Evolutionary conservation across 352 stramenopile genomes (phyloP).

Genomic region (Phytophthora agathidicida): DNA sequence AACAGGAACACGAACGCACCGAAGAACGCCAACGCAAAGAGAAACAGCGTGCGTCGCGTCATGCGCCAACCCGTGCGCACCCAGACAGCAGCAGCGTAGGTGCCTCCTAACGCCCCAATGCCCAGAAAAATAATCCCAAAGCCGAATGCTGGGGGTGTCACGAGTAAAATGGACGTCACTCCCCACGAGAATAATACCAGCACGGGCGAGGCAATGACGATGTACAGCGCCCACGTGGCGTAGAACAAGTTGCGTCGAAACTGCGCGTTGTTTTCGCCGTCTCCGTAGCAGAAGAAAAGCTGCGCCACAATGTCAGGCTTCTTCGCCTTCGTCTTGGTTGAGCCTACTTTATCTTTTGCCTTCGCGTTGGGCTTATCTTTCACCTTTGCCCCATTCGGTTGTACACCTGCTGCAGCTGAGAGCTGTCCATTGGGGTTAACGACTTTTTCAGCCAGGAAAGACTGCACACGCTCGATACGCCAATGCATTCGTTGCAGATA

Average conservation of each 20-base stretch:
- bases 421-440: conserved; percentile 25
- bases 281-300: conserved; percentile 84
- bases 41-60: conserved; percentile 57
- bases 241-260: conserved; percentile 87
- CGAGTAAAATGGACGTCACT: conserved; percentile 67
- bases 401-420: background rate
- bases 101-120: conserved; percentile 39
- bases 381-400: background rate
- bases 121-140: conserved; percentile 84
- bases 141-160: conserved; percentile 77
- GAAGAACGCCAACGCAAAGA: conserved; percentile 60
- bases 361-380: conserved; percentile 23
- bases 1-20: conserved; percentile 85
- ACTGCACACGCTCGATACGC: conserved; percentile 80
- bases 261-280: conserved; percentile 58
- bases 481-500: conserved; percentile 84
- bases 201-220: conserved; percentile 60
- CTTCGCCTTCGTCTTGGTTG: conserved; percentile 6
- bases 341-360: conserved; percentile 25
- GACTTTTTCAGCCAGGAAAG: conserved; percentile 75
- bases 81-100: conserved; percentile 68
- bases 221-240: conserved; percentile 57
- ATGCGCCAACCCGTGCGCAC: conserved; percentile 82
- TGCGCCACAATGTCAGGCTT: conserved; percentile 70
- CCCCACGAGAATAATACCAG: conserved; percentile 76